A percentile compares a stretch with the other conserved stretches of the same genome.
Evolutionary conservation across 352 stramenopile genomes (phyloP).

Genomic region (Pseudoperonospora humuli): DNA sequence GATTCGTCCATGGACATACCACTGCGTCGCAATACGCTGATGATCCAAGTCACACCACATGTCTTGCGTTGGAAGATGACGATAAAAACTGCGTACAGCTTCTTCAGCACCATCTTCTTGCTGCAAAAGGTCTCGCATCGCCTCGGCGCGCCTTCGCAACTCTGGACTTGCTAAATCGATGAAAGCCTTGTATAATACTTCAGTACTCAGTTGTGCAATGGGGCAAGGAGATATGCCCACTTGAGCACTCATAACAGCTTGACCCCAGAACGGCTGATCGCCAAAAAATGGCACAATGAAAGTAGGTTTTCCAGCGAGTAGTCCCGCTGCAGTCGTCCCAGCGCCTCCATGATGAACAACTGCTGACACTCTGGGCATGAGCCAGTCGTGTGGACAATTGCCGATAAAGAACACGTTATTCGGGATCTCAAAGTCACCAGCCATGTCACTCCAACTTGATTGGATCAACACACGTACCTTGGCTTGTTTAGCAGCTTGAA

Average conservation of each 20-base stretch:
- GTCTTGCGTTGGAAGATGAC: conserved; percentile 67
- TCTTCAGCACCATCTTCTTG: conserved; percentile 79
- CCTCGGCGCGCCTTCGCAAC: conserved; percentile 40
- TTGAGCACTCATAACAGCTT: conserved; percentile 68
- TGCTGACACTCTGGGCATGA: conserved; percentile 82
- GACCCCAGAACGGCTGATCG: conserved; percentile 92
- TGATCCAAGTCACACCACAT: conserved; percentile 80
- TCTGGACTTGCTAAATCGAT: conserved; percentile 39
- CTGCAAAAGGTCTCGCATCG: conserved; percentile 53
- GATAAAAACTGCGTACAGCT: conserved; percentile 84
- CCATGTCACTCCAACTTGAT: conserved; percentile 83
- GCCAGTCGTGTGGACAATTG: conserved; percentile 86
- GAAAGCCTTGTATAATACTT: conserved; percentile 80
- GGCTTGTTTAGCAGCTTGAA: conserved; percentile 56
- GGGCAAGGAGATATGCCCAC: conserved; percentile 84
- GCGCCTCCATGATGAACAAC: conserved; percentile 82
- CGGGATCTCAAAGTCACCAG: conserved; percentile 33
- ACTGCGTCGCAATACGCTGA: conserved; percentile 39
- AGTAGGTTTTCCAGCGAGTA: conserved; percentile 88
- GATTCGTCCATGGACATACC: conserved; percentile 46
- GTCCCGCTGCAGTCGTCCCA: conserved; percentile 86
- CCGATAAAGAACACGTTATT: conserved; percentile 59
- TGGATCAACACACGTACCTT: conserved; percentile 85
- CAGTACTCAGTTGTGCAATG: conserved; percentile 70
- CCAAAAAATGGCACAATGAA: conserved; percentile 94